These are phyloP conservation scores for Amphibolis antarctica DNA, from an alignment of 106 monocot species.

Conservation along the genomic window DNA sequence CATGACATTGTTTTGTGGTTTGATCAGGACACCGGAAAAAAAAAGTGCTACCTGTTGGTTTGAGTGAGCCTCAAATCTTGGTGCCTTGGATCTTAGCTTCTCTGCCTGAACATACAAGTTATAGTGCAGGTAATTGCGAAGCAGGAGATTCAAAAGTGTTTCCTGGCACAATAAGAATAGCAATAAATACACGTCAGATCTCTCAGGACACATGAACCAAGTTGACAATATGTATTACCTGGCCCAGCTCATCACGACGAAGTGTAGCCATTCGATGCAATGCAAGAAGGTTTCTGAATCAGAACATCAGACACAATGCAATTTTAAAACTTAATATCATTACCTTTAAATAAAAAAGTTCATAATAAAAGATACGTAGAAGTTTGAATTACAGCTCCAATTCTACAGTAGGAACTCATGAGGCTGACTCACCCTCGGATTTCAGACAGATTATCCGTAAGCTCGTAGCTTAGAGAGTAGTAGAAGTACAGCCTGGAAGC, in stretches of 20 bases:
- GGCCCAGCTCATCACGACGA: slow-evolving; percentile 86
- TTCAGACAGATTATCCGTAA: slow-evolving; percentile 85
- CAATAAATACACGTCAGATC: not conserved
- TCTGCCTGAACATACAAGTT: slow-evolving; percentile 97
- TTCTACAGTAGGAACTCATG: too few relatives aligned
- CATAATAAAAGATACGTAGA: too few relatives aligned
- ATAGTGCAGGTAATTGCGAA: slow-evolving; percentile 99
- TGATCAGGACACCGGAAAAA: not conserved
- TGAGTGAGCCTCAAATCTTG: slow-evolving; percentile 90
- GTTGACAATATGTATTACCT: slow-evolving; percentile 37
- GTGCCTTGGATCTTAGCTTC: slow-evolving; percentile 95
- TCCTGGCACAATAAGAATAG: slow-evolving; percentile 39
- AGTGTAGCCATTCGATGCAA: slow-evolving; percentile 88
- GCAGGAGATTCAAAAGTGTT: slow-evolving; percentile 91
- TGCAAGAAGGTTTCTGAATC: slow-evolving; percentile 58
- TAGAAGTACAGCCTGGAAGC: slow-evolving; percentile 86
- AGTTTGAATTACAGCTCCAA: too few relatives aligned
- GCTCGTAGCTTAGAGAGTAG: slow-evolving; percentile 82
- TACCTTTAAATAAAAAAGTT: too few relatives aligned
- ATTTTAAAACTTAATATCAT: not conserved
- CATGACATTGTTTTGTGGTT: not conserved
- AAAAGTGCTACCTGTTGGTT: slow-evolving; percentile 61
- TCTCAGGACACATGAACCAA: not conserved
- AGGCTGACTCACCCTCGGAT: slow-evolving; percentile 70
- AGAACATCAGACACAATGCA: slow-evolving; percentile 3